Percentiles rank a stretch among this genome's conserved stretches.
These are phyloP conservation scores for Macrolepiota albuminosa DNA, from an alignment of 768 basidiomycete species.

Conservation along the genomic window DNA sequence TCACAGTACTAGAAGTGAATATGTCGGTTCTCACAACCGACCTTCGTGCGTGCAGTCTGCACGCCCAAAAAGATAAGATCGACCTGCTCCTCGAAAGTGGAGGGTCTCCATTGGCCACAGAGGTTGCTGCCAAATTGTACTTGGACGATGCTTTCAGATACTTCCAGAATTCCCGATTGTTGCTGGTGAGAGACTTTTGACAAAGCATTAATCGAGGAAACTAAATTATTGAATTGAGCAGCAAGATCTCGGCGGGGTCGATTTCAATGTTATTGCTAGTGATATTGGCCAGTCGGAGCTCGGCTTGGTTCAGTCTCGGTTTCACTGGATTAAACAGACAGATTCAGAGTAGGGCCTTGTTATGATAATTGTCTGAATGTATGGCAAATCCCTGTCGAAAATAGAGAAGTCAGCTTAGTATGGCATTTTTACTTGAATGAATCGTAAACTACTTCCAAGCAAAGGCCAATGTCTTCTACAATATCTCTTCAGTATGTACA, in stretches of 20 bases:
- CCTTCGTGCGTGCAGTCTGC: not conserved
- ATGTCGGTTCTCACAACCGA: not conserved
- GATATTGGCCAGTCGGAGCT: not conserved
- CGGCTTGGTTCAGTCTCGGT: not conserved
- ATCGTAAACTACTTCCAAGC: too few relatives aligned
- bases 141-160: not conserved
- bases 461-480: too few relatives aligned
- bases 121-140: not conserved
- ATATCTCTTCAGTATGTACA: too few relatives aligned
- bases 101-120: not conserved
- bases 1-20: not conserved
- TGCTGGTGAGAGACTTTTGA: not conserved
- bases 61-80: not conserved
- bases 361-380: not conserved
- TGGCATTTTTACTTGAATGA: not conserved
- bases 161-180: not conserved
- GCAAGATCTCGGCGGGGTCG: not conserved
- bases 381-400: not conserved
- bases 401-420: not conserved
- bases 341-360: not conserved
- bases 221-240: not conserved
- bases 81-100: not conserved
- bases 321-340: not conserved
- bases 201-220: not conserved
- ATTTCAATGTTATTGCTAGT: not conserved